Conservation (phyloP, 2,329 filamentous ascomycete species). For the Myriosclerotinia curreyana region DNA sequence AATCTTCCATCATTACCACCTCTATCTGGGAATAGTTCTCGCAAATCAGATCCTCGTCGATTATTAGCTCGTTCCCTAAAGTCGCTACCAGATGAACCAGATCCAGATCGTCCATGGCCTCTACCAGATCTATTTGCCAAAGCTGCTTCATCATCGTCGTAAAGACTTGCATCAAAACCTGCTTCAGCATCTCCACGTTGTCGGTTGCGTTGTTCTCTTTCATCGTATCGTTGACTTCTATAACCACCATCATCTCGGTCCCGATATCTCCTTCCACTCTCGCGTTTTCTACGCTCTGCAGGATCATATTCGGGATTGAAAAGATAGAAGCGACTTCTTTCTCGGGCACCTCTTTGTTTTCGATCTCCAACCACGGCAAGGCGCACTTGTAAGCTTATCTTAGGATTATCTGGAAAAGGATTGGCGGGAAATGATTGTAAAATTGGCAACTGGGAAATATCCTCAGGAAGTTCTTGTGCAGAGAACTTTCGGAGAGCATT, state of each 20-base stretch:
- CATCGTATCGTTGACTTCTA: slow-evolving; percentile 46
- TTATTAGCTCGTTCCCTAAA: slow-evolving; percentile 28
- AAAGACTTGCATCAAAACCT: slow-evolving; percentile 73
- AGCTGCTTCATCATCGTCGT: slow-evolving; percentile 63
- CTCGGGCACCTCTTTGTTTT: slow-evolving; percentile 75
- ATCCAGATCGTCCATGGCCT: slow-evolving; percentile 37
- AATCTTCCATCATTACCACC: slow-evolving; percentile 36
- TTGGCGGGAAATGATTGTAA: slow-evolving; percentile 70
- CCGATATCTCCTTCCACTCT: slow-evolving; percentile 58
- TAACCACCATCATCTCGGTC: slow-evolving; percentile 52
- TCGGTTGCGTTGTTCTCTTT: slow-evolving; percentile 42
- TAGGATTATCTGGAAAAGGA: slow-evolving; percentile 62
- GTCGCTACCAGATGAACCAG: slow-evolving; percentile 37
- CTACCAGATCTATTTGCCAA: slow-evolving; percentile 38
- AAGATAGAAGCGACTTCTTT: slow-evolving; percentile 86
- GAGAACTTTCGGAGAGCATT: slow-evolving; percentile 55
- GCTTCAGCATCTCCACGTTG: slow-evolving; percentile 50
- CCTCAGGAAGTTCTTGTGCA: slow-evolving; percentile 46
- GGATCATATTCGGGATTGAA: slow-evolving; percentile 87
- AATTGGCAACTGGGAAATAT: slow-evolving; percentile 54
- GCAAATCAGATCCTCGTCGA: slow-evolving; percentile 37
- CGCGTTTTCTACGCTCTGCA: slow-evolving; percentile 63
- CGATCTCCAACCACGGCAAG: slow-evolving; percentile 72
- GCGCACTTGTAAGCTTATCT: slow-evolving; percentile 68
- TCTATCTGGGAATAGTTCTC: slow-evolving; percentile 60